Evolutionary conservation across 108 stramenopile genomes (phyloP).

Genomic region (Fragilariopsis cylindrus): DNA sequence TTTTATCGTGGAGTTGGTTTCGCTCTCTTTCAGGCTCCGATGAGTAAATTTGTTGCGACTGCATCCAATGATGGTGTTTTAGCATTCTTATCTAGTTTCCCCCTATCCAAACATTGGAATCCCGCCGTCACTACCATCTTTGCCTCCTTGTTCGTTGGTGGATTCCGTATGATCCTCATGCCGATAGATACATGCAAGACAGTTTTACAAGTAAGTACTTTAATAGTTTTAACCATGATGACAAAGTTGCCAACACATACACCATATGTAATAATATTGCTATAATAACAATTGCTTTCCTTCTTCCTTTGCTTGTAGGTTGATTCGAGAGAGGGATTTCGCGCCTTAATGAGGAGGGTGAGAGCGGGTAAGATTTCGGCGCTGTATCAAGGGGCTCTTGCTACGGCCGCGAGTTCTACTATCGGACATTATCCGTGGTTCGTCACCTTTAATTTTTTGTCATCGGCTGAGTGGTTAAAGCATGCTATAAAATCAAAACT

Average conservation of each 20-base stretch:
- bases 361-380: conserved; percentile 64
- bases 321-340: conserved; percentile 71
- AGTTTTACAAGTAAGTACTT: conserved; percentile 66
- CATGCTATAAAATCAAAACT: conserved; percentile 39
- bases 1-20: conserved; percentile 91
- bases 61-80: conserved; percentile 91
- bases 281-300: no score
- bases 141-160: conserved; percentile 77
- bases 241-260: no score
- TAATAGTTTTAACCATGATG: no score
- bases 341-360: conserved; percentile 58
- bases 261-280: no score
- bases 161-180: conserved; percentile 85
- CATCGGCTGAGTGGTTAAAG: conserved; percentile 39
- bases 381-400: conserved; percentile 74
- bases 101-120: conserved; percentile 60
- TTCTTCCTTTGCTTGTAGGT: conserved; percentile 32
- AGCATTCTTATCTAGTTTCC: conserved; percentile 53
- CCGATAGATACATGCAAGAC: conserved; percentile 97
- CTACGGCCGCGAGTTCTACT: conserved; percentile 61
- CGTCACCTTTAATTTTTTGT: conserved; percentile 64
- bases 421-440: conserved; percentile 83
- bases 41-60: conserved; percentile 88
- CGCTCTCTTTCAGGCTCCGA: conserved; percentile 91
- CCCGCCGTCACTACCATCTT: conserved; percentile 76